Evolutionary conservation across 2,329 filamentous ascomycete species (phyloP), one percentile per base, ranked within the genome.

Genomic region (Capronia epimyces): DNA sequence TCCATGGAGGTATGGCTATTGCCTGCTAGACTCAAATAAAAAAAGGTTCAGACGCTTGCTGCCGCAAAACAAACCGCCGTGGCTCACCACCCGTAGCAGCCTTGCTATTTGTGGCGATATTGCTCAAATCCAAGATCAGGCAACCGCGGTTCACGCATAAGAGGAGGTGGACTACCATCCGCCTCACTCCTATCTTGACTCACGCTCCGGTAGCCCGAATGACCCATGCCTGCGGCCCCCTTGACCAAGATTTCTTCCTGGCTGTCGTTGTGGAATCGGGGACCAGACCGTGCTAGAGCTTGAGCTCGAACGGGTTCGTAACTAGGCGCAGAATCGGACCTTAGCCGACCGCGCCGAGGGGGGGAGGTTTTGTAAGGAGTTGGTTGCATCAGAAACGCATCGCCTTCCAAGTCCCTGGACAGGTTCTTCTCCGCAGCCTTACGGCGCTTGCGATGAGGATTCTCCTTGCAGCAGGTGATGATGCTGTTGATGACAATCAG

Each of bases 381-480:
- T 18, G 79, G 78, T 46, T 85, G 81, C 68, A 89, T 82, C 52
- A 95, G 82, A 16, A 96, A 62, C 2, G 54, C 52, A 29, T 62
- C 56, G 4, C 59, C 58, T 46, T 80, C 10, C 86, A 90, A 74
- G 91, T 91, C 65, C 94, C 87, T 32, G 95, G 79, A 3, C 89
- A 87, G 1, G 89, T 96, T 43, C 96, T 91, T 88, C 70, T 90
- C 87, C 68, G 88, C 82, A 71, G 91, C 87, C 79, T 94, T 95
- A 71, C 88, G 84, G 64, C 84, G 83, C 77, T 85, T 85, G 58
- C 86, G 83, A 69, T 97, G 91, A 3, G 91, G 90, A 72, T 97
- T 97, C 72, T 89, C 81, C 66, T 86, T 86, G 78, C 82, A 83
- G 71, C 84, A 89, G 46, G 83, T 79, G 62, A 88, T 86, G 65